phyloP scores from a whole-genome alignment of 2,329 filamentous ascomycete genomes.

The Westerdykella aurantiaca region DNA sequence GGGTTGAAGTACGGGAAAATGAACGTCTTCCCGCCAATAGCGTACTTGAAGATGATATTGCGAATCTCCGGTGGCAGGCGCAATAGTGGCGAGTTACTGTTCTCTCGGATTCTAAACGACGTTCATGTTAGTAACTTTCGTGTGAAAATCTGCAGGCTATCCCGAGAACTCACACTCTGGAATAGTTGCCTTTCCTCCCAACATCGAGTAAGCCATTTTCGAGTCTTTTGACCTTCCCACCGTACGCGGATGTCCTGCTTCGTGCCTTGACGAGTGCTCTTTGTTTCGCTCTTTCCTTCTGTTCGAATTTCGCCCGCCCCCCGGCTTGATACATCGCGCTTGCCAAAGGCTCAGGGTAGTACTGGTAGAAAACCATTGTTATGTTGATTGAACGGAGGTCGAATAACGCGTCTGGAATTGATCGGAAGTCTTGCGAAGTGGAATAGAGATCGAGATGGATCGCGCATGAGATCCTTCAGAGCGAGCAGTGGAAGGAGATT shows the following conservation, averaged over 20 bases:
- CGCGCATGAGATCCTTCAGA: too few relatives aligned
- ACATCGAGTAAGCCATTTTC: not conserved
- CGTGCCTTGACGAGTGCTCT: not conserved
- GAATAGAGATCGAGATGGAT: too few relatives aligned
- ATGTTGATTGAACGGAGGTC: not conserved
- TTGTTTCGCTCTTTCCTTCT: not conserved
- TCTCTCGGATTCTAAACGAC: not conserved
- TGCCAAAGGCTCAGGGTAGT: not conserved
- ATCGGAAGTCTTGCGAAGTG: not conserved
- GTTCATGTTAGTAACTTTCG: not conserved
- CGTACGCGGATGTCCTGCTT: not conserved
- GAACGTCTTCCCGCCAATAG: constrained; percentile 8
- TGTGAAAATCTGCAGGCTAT: not conserved
- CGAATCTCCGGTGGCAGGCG: not conserved
- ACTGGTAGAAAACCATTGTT: not conserved
- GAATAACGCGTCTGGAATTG: not conserved
- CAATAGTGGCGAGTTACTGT: not conserved
- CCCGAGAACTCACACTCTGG: not conserved
- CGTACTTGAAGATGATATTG: constrained; percentile 2
- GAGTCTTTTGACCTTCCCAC: not conserved
- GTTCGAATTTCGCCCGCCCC: not conserved
- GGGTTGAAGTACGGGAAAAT: not conserved
- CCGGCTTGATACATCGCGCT: not conserved
- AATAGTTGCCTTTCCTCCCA: not conserved
- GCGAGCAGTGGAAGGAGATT: too few relatives aligned